Percentiles rank a stretch among this genome's conserved stretches.
Evolutionary conservation across 2,329 filamentous ascomycete genomes (phyloP).

Genomic region (Colletotrichum lupini): DNA sequence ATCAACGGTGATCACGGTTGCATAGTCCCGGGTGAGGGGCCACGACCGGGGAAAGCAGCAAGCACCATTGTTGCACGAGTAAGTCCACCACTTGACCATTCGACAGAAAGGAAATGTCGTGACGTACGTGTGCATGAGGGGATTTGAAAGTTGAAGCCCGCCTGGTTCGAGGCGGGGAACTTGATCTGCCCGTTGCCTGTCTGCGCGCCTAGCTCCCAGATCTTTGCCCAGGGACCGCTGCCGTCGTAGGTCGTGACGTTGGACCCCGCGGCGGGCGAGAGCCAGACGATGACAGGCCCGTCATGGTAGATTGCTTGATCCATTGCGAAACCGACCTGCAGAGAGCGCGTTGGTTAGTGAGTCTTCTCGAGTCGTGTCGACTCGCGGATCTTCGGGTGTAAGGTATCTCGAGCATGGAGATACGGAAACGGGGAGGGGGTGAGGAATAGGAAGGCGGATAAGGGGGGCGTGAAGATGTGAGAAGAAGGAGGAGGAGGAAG

Average conservation of each 20-base stretch:
- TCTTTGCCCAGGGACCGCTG: conserved; percentile 31
- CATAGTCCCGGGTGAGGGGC: neutral
- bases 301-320: conserved; percentile 33
- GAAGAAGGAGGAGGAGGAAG: neutral
- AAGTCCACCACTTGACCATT: too few species aligned
- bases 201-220: conserved; percentile 28
- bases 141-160: conserved; percentile 31
- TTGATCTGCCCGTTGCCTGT: conserved; percentile 31
- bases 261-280: conserved; percentile 21
- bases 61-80: neutral
- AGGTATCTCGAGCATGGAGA: too few species aligned
- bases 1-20: neutral
- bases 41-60: neutral
- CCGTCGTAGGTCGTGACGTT: conserved; percentile 29
- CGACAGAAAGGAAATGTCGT: neutral
- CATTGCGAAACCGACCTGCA: conserved; percentile 23
- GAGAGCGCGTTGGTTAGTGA: neutral
- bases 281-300: conserved; percentile 29
- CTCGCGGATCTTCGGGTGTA: too few species aligned
- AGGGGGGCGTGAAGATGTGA: neutral
- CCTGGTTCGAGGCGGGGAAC: conserved; percentile 29
- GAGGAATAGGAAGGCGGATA: neutral
- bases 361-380: neutral
- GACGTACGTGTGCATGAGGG: conserved; percentile 32
- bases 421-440: neutral